Percentiles rank a stretch among this genome's conserved stretches.
Conservation (phyloP, 805 yeast species). For the Pichia membranifaciens region DNA sequence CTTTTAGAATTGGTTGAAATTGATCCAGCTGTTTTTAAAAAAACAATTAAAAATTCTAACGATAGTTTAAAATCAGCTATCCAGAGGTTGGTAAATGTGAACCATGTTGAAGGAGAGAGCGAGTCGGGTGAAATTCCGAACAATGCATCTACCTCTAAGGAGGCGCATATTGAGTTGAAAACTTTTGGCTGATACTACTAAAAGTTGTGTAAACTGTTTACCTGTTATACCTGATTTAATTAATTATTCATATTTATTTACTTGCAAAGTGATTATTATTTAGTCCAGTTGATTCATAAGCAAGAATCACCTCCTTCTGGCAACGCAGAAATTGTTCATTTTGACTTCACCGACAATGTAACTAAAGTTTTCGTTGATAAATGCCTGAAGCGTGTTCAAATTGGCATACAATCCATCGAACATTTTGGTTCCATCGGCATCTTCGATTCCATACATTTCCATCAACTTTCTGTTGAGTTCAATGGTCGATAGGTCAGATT, state of each 20-base stretch:
- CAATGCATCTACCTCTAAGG: constrained; percentile 12
- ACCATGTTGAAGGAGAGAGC: constrained; percentile 13
- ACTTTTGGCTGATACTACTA: constrained; percentile 34
- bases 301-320: constrained; percentile 4
- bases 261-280: neutral
- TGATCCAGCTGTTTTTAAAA: constrained; percentile 44
- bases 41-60: constrained; percentile 35
- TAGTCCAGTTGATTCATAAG: no score
- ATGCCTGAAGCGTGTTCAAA: neutral
- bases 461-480: constrained; percentile 18
- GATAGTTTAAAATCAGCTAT: constrained; percentile 37
- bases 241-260: neutral
- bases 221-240: neutral
- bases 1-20: constrained; percentile 41
- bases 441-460: constrained; percentile 16
- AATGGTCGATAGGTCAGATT: constrained; percentile 12
- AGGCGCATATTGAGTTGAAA: constrained; percentile 46
- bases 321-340: constrained; percentile 13
- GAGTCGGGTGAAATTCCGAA: neutral
- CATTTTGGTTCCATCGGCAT: constrained; percentile 14
- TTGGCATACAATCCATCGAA: constrained; percentile 8
- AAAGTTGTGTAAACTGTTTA: neutral
- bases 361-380: neutral
- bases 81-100: constrained; percentile 38
- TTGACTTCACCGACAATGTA: constrained; percentile 9